Evolutionary conservation across 176 grass and related monocot species (phyloP), one percentile per base, ranked within the genome.

Genomic region (Eremochloa ophiuroides): DNA sequence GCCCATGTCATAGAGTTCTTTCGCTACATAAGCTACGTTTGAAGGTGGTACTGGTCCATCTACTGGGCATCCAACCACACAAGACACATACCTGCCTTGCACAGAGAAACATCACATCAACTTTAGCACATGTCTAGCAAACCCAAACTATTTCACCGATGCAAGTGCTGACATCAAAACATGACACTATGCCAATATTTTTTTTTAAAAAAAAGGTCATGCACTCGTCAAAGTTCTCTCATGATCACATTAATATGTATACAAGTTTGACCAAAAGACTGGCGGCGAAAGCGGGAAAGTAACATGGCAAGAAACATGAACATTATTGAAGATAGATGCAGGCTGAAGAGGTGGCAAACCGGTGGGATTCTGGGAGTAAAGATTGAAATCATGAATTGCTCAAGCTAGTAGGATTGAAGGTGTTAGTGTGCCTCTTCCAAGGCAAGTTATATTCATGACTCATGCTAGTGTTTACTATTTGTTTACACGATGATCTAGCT

Each of bases 1-100:
- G 31, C 95, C 92, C 92, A 98, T 98, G 28, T 95, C 78, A 87
- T 94, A 87, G 70, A 98, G 95, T 87, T 91, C 88, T 93, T 98
- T 93, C 26, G 95, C 92, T 46, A 98, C 95, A 76, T 91, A 85
- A 73, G 92, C 92, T 71, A 98, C 92, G 14, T 91, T 91, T 79
- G 88, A 91, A 62, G 90, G 90, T 81, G 92, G 75, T 12, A 98
- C 86, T 16, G 74, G 26, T 74, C 95, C 95, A 83, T 95, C 95
- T 72, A 93, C 62, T 26, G 95, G 95, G 55, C 95, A 98, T 23
- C 95, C 95, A 62, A 93, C 90, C 73, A 91, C 95, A 84, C 92
- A 94, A 65, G 92, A 94, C 34, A 94, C 89, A 18, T 94, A 94
- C 80, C 92, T 94, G 65, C 69, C 85, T 28, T 77, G 39, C 74